These are phyloP conservation scores for Colletotrichum sp. DNA, from an alignment of 2,329 filamentous ascomycete species.

Conservation along the genomic window DNA sequence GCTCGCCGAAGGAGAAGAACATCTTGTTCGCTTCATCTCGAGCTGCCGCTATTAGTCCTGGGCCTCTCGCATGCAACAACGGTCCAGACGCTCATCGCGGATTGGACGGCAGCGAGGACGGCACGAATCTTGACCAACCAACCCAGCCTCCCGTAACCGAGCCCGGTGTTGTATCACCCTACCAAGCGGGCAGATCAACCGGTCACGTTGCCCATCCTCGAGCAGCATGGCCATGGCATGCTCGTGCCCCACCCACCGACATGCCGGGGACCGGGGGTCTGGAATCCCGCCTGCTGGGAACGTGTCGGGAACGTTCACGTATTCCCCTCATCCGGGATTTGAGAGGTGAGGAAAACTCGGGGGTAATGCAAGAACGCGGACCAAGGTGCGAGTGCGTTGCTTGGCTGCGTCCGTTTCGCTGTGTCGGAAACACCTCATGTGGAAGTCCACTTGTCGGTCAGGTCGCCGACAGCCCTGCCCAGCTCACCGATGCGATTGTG, in stretches of 20 bases:
- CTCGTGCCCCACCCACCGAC: neutral
- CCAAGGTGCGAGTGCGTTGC: neutral
- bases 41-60: neutral
- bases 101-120: neutral
- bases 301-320: neutral
- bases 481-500: conserved; percentile 2
- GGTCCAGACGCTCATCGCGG: neutral
- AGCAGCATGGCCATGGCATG: neutral
- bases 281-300: neutral
- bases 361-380: neutral
- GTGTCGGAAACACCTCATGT: neutral
- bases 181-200: conserved; percentile 7
- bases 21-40: neutral
- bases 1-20: neutral
- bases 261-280: conserved; percentile 5
- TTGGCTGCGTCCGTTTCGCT: neutral
- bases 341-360: neutral
- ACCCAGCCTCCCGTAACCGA: neutral
- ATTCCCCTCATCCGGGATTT: neutral
- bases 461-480: neutral
- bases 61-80: neutral
- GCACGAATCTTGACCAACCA: neutral
- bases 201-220: conserved; percentile 1
- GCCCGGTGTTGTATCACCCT: conserved; percentile 6
- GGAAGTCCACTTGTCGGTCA: conserved; percentile 11